These are phyloP conservation scores for Papiliotrema terrestris DNA, from an alignment of 1,284 basidiomycete species.

Conservation along the genomic window DNA sequence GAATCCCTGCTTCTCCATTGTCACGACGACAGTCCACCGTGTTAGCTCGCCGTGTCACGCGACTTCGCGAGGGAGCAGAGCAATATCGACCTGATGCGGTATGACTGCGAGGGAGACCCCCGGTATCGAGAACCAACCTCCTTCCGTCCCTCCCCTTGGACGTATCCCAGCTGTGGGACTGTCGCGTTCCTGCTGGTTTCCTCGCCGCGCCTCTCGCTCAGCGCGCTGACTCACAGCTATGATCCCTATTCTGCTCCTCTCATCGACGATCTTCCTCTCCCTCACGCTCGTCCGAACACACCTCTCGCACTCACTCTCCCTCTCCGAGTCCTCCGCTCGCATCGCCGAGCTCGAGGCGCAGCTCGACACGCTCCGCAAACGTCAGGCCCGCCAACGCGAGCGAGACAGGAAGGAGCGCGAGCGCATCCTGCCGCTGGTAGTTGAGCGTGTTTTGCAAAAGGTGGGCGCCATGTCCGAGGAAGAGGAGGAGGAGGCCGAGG, in stretches of 20 bases:
- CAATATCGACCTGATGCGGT: background rate
- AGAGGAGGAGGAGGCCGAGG: slow-evolving; percentile 22
- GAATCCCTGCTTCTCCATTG: background rate
- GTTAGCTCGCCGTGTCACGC: background rate
- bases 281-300: slow-evolving; percentile 39
- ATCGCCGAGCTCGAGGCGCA: slow-evolving; percentile 43
- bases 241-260: slow-evolving; percentile 46
- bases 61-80: no score
- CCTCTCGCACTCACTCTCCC: slow-evolving; percentile 38
- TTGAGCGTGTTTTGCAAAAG: slow-evolving; percentile 41
- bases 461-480: slow-evolving; percentile 32
- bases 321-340: slow-evolving; percentile 31
- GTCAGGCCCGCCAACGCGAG: slow-evolving; percentile 25
- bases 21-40: background rate
- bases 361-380: slow-evolving; percentile 25
- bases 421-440: slow-evolving; percentile 42
- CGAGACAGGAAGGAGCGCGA: slow-evolving; percentile 40
- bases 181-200: no score
- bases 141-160: background rate
- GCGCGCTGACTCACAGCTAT: slow-evolving; percentile 30
- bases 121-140: background rate
- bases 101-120: background rate
- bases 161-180: no score
- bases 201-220: no score
- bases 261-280: slow-evolving; percentile 45